Base-by-base conservation (phyloP, 495 filamentous ascomycete species). In the Penicillium macrosclerotiorum region DNA sequence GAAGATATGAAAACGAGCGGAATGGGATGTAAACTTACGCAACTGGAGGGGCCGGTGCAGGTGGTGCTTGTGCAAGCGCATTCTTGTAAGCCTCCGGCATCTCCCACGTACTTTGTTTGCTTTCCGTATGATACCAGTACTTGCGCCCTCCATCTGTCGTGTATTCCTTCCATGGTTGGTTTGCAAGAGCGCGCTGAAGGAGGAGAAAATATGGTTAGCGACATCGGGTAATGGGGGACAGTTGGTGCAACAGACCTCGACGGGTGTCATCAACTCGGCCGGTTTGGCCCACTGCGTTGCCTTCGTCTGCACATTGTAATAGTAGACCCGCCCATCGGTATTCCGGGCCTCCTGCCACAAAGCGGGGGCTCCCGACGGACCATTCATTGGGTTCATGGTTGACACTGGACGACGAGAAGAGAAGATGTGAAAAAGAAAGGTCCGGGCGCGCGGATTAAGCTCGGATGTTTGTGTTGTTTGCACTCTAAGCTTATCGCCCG, bases 241-340 rank as follows among this genome's bases (percentile, higher is more conserved):
- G 16, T 16, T 20, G 17, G 7, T n/a, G n/a, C 18, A 36, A 69
- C 78, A 52, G 67, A 95, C 91, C 82, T 96, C 91, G 19, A 85
- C 83, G 8, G 80, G 80, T 1, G 80, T 88, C 90, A 95, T 93
- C 65, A 96, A 64, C 30, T 92, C 94, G 51, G 82, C 76, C 14
- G 93, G 93, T 68, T 96, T 96, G 29, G 81, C 83, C 93, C 93
- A 98, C 81, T 90, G 86, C 23, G 92, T 96, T 24, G 75, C 84
- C 59, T 93, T 91, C 4, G 90, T 95, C 49, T 84, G 70, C 3
- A 81, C 69, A 66, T 97, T 95, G 72, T 90, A 95, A 62, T 95
- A 98, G 68, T 98, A 98, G n/a, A 83, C 72, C 38, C 89, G 80
- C 30, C 93, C 93, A 54, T 95, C 92, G 3, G 82, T 63, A 57